Evolutionary conservation across 164 flowering plant species (phyloP).

Genomic region (Cinnamomum chago): DNA sequence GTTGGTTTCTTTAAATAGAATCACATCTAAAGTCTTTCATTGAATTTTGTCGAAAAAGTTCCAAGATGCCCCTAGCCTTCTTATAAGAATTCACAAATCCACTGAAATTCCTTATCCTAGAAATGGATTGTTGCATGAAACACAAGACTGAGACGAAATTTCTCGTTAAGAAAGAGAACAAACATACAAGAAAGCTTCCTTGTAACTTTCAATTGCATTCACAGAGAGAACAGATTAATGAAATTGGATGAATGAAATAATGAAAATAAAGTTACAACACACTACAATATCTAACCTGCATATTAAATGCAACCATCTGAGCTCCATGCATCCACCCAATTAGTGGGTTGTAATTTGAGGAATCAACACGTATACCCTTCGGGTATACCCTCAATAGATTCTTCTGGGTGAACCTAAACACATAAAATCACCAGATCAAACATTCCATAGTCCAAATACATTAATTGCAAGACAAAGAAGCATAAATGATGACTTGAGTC

Average conservation of each 20-base stretch:
- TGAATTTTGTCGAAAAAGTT: no score
- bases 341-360: slow-evolving; percentile 16
- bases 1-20: no score
- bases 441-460: not conserved
- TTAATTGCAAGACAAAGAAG: not conserved
- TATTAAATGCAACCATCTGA: slow-evolving; percentile 16
- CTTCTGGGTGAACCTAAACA: slow-evolving; percentile 14
- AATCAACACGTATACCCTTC: slow-evolving; percentile 14
- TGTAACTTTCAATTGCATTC: not conserved
- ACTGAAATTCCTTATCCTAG: no score
- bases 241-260: not conserved
- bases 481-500: not conserved
- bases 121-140: no score
- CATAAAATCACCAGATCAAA: not conserved
- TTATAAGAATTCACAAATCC: no score
- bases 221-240: not conserved
- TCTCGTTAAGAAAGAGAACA: no score
- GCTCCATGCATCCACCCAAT: slow-evolving; percentile 18
- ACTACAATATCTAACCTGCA: slow-evolving; percentile 7
- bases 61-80: no score
- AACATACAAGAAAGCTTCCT: not conserved
- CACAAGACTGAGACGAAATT: no score
- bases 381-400: slow-evolving; percentile 12
- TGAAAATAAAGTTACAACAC: not conserved
- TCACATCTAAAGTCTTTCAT: no score